phyloP scores from a whole-genome alignment of 805 yeast species.

The Zygotorulaspora danielsina region DNA sequence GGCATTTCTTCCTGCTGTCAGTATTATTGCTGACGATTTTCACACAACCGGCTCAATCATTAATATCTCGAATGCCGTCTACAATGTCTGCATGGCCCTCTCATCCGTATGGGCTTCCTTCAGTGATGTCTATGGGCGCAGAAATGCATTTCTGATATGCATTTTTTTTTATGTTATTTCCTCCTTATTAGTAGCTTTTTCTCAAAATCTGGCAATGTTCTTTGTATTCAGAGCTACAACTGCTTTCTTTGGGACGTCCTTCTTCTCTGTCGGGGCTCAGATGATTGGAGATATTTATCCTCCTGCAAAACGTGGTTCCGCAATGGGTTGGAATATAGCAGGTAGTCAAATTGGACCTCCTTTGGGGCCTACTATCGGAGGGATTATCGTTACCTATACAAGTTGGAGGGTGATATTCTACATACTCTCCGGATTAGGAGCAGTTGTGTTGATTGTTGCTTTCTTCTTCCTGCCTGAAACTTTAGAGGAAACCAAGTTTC shows the following conservation, averaged over 20 bases:
- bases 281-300: conserved; percentile 48
- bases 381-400: conserved; percentile 47
- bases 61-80: conserved; percentile 48
- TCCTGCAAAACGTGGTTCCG: conserved; percentile 49
- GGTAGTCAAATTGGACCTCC: conserved; percentile 56
- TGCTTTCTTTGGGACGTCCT: conserved; percentile 54
- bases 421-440: conserved; percentile 45
- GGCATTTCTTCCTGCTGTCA: conserved; percentile 50
- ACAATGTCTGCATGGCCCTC: conserved; percentile 48
- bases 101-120: conserved; percentile 48
- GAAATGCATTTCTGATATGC: conserved; percentile 43
- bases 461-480: conserved; percentile 47
- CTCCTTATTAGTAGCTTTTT: conserved; percentile 41
- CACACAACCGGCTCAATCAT: conserved; percentile 45
- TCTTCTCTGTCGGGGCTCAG: conserved; percentile 51
- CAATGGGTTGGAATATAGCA: conserved; percentile 45
- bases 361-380: conserved; percentile 51
- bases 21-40: conserved; percentile 44
- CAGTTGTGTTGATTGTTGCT: conserved; percentile 34
- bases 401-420: conserved; percentile 53
- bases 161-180: conserved; percentile 32
- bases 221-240: conserved; percentile 46
- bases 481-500: conserved; percentile 17
- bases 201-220: conserved; percentile 52
- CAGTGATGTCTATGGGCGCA: conserved; percentile 51